Percentiles rank a stretch among this genome's conserved stretches.
Evolutionary conservation across 2,329 filamentous ascomycete species (phyloP).

Genomic region (Fusarium sp.): DNA sequence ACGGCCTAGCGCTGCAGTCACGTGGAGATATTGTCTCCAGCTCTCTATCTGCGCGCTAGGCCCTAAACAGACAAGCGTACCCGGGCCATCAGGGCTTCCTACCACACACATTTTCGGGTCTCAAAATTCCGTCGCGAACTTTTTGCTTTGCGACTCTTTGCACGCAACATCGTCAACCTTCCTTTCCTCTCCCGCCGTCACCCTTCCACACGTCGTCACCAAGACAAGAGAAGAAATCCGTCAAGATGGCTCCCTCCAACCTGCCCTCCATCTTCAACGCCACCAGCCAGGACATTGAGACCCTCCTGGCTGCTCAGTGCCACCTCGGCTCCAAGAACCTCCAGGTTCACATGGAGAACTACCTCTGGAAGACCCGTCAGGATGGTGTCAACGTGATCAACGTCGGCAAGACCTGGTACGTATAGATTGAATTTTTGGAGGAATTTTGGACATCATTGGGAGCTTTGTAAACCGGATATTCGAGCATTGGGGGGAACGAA

Average conservation of each 20-base stretch:
- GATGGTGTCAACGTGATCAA: slow-evolving; percentile 99
- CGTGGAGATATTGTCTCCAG: slow-evolving; percentile 48
- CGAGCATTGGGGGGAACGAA: slow-evolving; percentile 9
- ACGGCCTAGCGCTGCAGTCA: slow-evolving; percentile 47
- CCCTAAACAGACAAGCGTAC: slow-evolving; percentile 44
- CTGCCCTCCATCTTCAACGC: slow-evolving; percentile 97
- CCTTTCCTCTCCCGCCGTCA: slow-evolving; percentile 16
- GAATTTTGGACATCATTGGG: slow-evolving; percentile 5
- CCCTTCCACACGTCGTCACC: slow-evolving; percentile 42
- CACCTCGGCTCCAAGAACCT: slow-evolving; percentile 99
- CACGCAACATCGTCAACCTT: slow-evolving; percentile 50
- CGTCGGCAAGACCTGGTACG: slow-evolving; percentile 99
- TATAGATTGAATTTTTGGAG: slow-evolving; percentile 8
- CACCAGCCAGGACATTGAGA: slow-evolving; percentile 98
- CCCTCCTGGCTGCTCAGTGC: slow-evolving; percentile 96
- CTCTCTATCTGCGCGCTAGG: slow-evolving; percentile 37
- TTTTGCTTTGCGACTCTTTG: slow-evolving; percentile 54
- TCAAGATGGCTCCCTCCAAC: slow-evolving; percentile 95
- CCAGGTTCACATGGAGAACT: slow-evolving; percentile 99
- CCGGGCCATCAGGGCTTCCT: slow-evolving; percentile 55
- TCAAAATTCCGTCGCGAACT: slow-evolving; percentile 61
- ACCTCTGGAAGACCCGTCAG: slow-evolving; percentile 99
- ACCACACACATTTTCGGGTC: slow-evolving; percentile 59
- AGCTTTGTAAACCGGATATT: not conserved
- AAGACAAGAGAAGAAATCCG: slow-evolving; percentile 57